These are phyloP conservation scores for Neurospora tetraspora DNA, from an alignment of 495 filamentous ascomycete genomes.

Conservation along the genomic window DNA sequence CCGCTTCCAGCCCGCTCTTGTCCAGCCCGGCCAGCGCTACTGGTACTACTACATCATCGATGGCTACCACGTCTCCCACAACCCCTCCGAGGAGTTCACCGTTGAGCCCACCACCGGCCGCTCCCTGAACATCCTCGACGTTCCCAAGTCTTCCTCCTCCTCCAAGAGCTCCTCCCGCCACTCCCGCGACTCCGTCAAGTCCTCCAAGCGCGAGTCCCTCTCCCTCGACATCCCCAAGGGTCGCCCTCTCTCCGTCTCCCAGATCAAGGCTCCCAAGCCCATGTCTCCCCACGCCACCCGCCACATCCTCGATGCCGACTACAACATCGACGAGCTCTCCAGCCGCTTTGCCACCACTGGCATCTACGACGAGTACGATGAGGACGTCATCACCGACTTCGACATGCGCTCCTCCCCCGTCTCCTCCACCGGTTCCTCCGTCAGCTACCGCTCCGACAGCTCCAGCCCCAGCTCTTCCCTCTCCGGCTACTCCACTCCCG, in stretches of 20 bases:
- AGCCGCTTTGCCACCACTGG: constrained; percentile 61
- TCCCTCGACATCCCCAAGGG: constrained; percentile 67
- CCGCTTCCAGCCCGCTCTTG: constrained; percentile 76
- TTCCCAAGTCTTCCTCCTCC: constrained; percentile 40
- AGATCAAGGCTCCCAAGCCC: constrained; percentile 87
- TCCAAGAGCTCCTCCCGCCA: constrained; percentile 25
- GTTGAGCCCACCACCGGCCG: constrained; percentile 95
- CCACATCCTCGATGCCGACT: constrained; percentile 71
- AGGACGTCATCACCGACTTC: constrained; percentile 47
- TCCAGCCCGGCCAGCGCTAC: constrained; percentile 81
- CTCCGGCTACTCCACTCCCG: constrained; percentile 55
- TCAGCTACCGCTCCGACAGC: constrained; percentile 69
- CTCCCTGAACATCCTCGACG: constrained; percentile 69
- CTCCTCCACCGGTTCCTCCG: constrained; percentile 62
- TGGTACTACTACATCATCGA: constrained; percentile 99
- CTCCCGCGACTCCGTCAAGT: constrained; percentile 24
- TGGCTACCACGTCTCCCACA: constrained; percentile 96
- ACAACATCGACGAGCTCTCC: constrained; percentile 58
- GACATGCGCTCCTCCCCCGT: constrained; percentile 40
- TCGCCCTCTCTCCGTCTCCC: constrained; percentile 73
- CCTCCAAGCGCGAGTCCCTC: constrained; percentile 21
- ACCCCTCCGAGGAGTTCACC: constrained; percentile 81
- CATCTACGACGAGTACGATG: constrained; percentile 59
- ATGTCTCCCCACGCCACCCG: constrained; percentile 75
- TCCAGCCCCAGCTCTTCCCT: constrained; percentile 63